Evolutionary conservation across 148 eudicot genomes (phyloP), one percentile per base, ranked within the genome.

Genomic region (Rhododendron molle): DNA sequence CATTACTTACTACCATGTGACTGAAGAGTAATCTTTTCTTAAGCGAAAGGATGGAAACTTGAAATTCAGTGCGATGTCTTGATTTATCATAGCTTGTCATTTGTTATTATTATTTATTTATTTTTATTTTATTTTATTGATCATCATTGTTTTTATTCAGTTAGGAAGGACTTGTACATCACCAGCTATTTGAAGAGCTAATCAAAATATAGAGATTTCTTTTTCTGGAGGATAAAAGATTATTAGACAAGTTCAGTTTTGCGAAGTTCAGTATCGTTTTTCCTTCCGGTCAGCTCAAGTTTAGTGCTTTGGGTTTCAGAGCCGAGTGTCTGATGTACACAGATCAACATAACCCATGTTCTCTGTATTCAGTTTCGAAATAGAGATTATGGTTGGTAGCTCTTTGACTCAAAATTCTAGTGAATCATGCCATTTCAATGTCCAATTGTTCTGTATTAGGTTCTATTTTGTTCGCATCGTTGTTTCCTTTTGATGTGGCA

Each of bases 181-280:
- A 81, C 77, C 81, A 28, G 82, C 85, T 85, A 76, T 49, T 83
- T 90, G 86, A 90, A 85, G 56, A 38, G 81, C 81, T 72, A 23
- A 50, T 58, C n/a, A 14, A 58, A 58, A 52, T 40, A 71, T 50
- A 72, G 80, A 69, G 16, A 14, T 78, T 67, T 15, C 21, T 79
- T 28, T 28, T 56, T n/a, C 20, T 84, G 20, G 18, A 2, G 71
- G 74, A 13, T 81, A 0, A 52, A 49, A 28, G 3, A 30, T 16
- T 32, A 10, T 16, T 54, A 43, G 32, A 40, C n/a, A 58, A 77
- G 60, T 58, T 34, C 30, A 32, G 83, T 69, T 83, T 44, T 28
- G 78, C 49, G 49, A 7, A 62, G 50, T 49, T 49, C 78, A 49
- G 74, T 38, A 28, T 20, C 18, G 20, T 26, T 77, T 56, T 79